phyloP scores from a whole-genome alignment of 148 eudicot genomes.

The Pouteria glomerata region DNA sequence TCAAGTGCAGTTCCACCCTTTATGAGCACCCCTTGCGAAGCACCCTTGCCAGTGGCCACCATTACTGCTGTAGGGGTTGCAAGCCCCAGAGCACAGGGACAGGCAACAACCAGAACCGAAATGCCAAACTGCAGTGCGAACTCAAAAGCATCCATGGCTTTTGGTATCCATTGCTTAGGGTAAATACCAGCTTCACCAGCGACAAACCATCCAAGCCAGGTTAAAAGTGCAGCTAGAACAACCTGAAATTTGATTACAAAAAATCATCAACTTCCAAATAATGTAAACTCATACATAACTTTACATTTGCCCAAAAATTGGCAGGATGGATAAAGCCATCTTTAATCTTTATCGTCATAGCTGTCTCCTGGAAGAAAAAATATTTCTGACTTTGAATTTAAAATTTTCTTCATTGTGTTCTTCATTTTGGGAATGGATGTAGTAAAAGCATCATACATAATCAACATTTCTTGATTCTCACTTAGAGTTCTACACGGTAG shows the following conservation, averaged over 20 bases:
- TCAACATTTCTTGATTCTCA: neutral
- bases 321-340: neutral
- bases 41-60: slow-evolving; percentile 99
- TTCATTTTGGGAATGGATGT: neutral
- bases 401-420: neutral
- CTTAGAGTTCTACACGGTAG: neutral
- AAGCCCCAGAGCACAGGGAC: slow-evolving; percentile 96
- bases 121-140: slow-evolving; percentile 96
- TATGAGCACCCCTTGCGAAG: slow-evolving; percentile 91
- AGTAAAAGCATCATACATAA: neutral
- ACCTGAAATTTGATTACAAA: slow-evolving; percentile 39
- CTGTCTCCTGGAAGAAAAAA: neutral
- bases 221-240: slow-evolving; percentile 64
- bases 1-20: slow-evolving; percentile 94
- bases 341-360: neutral
- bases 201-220: slow-evolving; percentile 85
- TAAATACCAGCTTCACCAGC: slow-evolving; percentile 70
- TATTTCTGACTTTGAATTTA: neutral
- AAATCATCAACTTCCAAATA: neutral
- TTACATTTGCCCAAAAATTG: neutral
- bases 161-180: slow-evolving; percentile 78
- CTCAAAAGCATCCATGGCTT: slow-evolving; percentile 90
- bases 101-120: slow-evolving; percentile 91
- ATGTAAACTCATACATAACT: neutral
- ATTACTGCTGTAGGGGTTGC: slow-evolving; percentile 99